Percentiles rank a stretch among this genome's conserved stretches.
Evolutionary conservation across 352 stramenopile species (phyloP).

Genomic region (Blastocystis sp.): DNA sequence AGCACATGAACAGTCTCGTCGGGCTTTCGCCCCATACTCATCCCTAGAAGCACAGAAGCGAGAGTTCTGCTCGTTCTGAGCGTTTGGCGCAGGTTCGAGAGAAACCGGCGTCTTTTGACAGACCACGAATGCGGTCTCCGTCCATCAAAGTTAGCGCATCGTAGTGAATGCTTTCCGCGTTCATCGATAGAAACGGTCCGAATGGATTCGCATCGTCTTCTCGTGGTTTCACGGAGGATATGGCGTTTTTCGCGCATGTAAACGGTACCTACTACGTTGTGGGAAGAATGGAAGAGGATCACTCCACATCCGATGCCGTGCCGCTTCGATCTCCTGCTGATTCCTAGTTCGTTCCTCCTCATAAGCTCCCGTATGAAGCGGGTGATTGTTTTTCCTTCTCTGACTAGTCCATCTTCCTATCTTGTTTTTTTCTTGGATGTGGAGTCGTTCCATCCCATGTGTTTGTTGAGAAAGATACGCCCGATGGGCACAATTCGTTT

Average conservation of each 20-base stretch:
- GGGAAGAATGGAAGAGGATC: conserved; percentile 6
- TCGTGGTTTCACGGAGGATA: background rate
- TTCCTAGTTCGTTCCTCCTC: conserved; percentile 45
- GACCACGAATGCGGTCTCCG: background rate
- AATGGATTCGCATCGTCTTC: background rate
- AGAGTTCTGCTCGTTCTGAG: too few relatives aligned
- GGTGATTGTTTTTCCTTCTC: conserved; percentile 28
- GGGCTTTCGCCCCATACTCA: too few relatives aligned
- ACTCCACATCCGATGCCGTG: background rate
- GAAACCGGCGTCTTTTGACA: too few relatives aligned
- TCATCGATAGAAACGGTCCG: background rate
- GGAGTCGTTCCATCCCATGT: background rate
- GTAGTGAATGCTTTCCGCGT: background rate
- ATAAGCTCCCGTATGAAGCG: conserved; percentile 11
- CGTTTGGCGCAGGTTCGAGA: too few relatives aligned
- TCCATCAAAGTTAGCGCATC: background rate
- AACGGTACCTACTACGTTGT: background rate
- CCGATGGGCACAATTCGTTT: background rate
- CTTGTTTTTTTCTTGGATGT: background rate
- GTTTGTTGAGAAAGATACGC: background rate
- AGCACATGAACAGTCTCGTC: background rate
- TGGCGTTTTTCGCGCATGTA: background rate
- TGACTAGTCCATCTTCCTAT: conserved; percentile 9
- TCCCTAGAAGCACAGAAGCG: too few relatives aligned
- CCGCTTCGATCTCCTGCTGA: background rate